Evolutionary conservation across 2,329 filamentous ascomycete species (phyloP).

Genomic region (Ploettnerulaceae sp.): DNA sequence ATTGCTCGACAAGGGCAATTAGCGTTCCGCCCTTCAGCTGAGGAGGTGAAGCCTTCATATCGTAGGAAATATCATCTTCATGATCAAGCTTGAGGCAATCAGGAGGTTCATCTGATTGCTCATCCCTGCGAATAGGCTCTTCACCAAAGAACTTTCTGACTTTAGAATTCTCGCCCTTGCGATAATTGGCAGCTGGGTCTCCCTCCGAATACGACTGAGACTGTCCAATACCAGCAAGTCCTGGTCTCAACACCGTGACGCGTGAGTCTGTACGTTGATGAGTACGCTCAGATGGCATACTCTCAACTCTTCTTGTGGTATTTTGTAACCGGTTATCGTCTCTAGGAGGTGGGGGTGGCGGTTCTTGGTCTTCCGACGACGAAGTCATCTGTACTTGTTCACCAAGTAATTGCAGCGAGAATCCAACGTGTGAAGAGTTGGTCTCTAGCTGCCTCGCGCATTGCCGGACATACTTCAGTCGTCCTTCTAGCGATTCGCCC

Average conservation of each 20-base stretch:
- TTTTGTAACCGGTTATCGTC: slow-evolving; percentile 43
- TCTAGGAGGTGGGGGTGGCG: slow-evolving; percentile 30
- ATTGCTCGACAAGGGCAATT: slow-evolving; percentile 83
- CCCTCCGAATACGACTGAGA: slow-evolving; percentile 61
- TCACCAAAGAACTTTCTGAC: slow-evolving; percentile 63
- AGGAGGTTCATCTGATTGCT: slow-evolving; percentile 63
- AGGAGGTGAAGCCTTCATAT: slow-evolving; percentile 70
- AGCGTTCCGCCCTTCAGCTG: slow-evolving; percentile 86
- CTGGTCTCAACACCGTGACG: slow-evolving; percentile 27
- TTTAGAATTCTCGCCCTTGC: slow-evolving; percentile 59
- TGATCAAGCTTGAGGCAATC: slow-evolving; percentile 82
- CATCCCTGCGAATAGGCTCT: slow-evolving; percentile 39
- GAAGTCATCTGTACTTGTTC: slow-evolving; percentile 65
- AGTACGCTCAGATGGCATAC: slow-evolving; percentile 49
- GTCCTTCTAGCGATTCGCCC: slow-evolving; percentile 82
- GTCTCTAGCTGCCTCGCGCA: slow-evolving; percentile 78
- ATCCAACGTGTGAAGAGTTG: slow-evolving; percentile 80
- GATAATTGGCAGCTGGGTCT: slow-evolving; percentile 44
- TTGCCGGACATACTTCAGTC: slow-evolving; percentile 72
- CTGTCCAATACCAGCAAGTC: slow-evolving; percentile 26
- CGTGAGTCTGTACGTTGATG: slow-evolving; percentile 56
- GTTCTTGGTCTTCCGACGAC: slow-evolving; percentile 36
- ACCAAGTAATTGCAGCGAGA: slow-evolving; percentile 79
- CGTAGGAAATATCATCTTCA: slow-evolving; percentile 85
- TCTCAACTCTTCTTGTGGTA: slow-evolving; percentile 50